A percentile compares a stretch with the other conserved stretches of the same genome.
Conservation (phyloP, 768 basidiomycete species). For the Boletus sp. region DNA sequence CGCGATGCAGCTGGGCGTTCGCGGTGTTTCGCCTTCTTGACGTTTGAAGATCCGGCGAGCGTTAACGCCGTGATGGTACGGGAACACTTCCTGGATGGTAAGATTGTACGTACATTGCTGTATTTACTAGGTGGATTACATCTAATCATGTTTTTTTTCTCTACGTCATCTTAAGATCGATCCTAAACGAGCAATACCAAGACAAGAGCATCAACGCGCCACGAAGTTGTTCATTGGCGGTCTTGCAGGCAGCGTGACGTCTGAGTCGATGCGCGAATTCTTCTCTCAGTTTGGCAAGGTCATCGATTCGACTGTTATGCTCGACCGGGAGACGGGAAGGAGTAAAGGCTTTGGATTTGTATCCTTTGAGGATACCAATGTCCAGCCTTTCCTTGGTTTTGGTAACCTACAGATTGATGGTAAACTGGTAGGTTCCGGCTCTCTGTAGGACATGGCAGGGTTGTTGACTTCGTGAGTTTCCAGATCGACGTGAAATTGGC, state of each 20-base stretch:
- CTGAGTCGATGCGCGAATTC: constrained; percentile 89
- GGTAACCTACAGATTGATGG: constrained; percentile 93
- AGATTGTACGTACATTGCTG: constrained; percentile 70
- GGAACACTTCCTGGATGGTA: constrained; percentile 94
- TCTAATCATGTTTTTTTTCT: constrained; percentile 20
- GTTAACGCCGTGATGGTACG: constrained; percentile 96
- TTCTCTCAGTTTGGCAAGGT: constrained; percentile 95
- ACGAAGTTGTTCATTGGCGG: constrained; percentile 97
- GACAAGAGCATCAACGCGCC: constrained; percentile 90
- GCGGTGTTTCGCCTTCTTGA: constrained; percentile 96
- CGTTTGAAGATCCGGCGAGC: constrained; percentile 88
- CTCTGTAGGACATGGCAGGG: background rate
- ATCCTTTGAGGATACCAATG: constrained; percentile 89
- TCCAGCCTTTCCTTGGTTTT: constrained; percentile 84
- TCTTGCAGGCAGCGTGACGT: constrained; percentile 86
- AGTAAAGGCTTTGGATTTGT: constrained; percentile 99
- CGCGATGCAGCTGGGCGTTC: constrained; percentile 93
- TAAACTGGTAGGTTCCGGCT: constrained; percentile 69
- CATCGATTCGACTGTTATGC: constrained; percentile 98
- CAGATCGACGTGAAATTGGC: constrained; percentile 98
- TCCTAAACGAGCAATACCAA: constrained; percentile 97
- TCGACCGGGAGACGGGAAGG: constrained; percentile 91
- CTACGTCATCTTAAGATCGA: constrained; percentile 69
- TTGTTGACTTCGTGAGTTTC: background rate
- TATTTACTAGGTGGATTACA: constrained; percentile 11